phyloP scores from a whole-genome alignment of 345 rosid genomes.

The Populus euphratica region DNA sequence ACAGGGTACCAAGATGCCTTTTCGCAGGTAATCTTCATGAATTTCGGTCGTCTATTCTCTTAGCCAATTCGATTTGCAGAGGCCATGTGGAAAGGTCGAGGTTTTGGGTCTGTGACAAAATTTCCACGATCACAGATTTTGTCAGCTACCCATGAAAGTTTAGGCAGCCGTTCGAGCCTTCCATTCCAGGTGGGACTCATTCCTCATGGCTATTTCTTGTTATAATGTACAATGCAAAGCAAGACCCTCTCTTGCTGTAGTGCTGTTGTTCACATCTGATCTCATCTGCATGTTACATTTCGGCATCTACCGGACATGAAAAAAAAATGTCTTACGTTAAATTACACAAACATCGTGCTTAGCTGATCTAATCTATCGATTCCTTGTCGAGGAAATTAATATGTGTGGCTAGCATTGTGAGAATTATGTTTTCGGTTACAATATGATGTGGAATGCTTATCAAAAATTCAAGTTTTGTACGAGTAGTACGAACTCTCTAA shows the following conservation, averaged over 20 bases:
- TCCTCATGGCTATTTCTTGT: background rate
- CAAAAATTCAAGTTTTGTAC: too few species aligned
- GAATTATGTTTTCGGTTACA: too few species aligned
- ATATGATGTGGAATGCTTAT: too few species aligned
- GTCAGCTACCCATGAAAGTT: background rate
- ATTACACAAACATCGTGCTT: too few species aligned
- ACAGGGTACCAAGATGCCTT: background rate
- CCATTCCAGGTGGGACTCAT: constrained; percentile 4
- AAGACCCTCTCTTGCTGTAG: background rate
- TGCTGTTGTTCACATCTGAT: background rate
- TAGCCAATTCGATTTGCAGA: background rate
- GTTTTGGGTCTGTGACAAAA: background rate
- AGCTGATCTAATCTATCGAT: too few species aligned
- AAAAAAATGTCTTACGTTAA: too few species aligned
- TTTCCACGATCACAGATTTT: background rate
- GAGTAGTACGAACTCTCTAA: too few species aligned
- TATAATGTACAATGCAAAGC: background rate
- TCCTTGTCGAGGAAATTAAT: too few species aligned
- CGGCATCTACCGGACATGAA: too few species aligned
- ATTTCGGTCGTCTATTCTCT: background rate
- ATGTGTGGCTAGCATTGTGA: too few species aligned
- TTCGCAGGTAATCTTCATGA: background rate
- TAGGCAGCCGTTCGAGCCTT: background rate
- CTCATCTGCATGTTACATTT: too few species aligned
- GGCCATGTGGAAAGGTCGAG: background rate